Conservation (phyloP, 139 green algal species). For the Chloropicon primus region DNA sequence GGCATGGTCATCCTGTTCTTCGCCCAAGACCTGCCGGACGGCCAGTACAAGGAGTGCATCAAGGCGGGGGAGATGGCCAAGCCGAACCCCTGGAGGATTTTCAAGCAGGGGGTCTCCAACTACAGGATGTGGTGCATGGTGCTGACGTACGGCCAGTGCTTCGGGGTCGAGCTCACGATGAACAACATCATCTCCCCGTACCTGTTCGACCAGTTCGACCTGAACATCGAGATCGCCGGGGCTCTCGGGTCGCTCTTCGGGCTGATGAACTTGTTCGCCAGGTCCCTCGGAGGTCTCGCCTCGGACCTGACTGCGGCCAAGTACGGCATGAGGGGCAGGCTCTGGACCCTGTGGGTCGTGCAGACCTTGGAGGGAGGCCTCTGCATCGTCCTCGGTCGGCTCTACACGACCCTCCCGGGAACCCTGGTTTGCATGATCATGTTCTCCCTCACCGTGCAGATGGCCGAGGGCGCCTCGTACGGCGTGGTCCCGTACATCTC, state of each 20-base stretch:
- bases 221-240: constrained; percentile 37
- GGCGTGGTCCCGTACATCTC: constrained; percentile 81
- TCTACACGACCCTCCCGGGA: constrained; percentile 32
- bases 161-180: constrained; percentile 67
- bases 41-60: constrained; percentile 65
- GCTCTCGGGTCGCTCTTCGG: constrained; percentile 64
- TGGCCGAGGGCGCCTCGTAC: constrained; percentile 41
- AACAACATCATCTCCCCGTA: constrained; percentile 61
- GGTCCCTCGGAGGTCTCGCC: constrained; percentile 55
- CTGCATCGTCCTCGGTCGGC: constrained; percentile 58
- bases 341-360: constrained; percentile 52
- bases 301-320: constrained; percentile 35
- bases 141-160: constrained; percentile 51
- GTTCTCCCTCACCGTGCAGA: constrained; percentile 69
- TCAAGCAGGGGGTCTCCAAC: constrained; percentile 24
- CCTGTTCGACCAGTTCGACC: constrained; percentile 48
- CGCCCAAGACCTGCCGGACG: constrained; percentile 67
- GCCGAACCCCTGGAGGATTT: constrained; percentile 11
- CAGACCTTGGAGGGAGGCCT: constrained; percentile 60
- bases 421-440: constrained; percentile 71
- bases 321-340: constrained; percentile 55
- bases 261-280: constrained; percentile 81
- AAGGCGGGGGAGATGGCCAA: constrained; percentile 54
- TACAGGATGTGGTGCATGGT: constrained; percentile 50
- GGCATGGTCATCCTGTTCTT: constrained; percentile 42